Conservation (phyloP, 2,329 filamentous ascomycete genomes). For the Monascus ruber region DNA sequence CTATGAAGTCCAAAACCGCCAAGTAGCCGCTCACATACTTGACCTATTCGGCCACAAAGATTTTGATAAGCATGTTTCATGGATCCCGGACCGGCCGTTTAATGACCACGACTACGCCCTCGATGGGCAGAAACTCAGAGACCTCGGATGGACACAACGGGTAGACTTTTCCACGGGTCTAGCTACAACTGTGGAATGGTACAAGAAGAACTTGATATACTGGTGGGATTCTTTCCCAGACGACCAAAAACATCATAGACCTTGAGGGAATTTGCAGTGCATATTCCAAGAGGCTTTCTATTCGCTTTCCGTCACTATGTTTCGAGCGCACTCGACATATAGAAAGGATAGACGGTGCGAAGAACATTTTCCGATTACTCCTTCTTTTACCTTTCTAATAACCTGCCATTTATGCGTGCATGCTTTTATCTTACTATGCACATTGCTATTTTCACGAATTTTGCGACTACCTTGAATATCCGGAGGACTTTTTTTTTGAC, state of each 20-base stretch:
- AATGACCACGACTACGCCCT: slow-evolving; percentile 65
- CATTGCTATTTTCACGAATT: too few species aligned
- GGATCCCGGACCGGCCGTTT: slow-evolving; percentile 67
- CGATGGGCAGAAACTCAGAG: slow-evolving; percentile 55
- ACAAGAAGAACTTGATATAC: slow-evolving; percentile 23
- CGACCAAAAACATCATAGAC: neutral
- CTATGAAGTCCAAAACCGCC: slow-evolving; percentile 65
- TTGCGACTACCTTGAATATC: too few species aligned
- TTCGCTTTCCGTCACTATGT: too few species aligned
- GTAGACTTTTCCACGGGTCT: slow-evolving; percentile 55
- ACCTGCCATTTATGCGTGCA: too few species aligned
- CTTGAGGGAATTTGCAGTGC: too few species aligned
- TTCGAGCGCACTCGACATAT: too few species aligned
- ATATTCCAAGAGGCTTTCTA: too few species aligned
- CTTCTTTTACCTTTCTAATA: too few species aligned
- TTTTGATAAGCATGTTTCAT: slow-evolving; percentile 56
- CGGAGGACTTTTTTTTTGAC: too few species aligned
- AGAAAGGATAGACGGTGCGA: too few species aligned
- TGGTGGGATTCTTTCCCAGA: neutral
- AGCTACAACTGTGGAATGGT: slow-evolving; percentile 57
- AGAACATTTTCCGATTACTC: too few species aligned
- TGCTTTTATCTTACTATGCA: too few species aligned
- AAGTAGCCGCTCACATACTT: slow-evolving; percentile 56
- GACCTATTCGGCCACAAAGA: slow-evolving; percentile 46
- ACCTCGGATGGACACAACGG: slow-evolving; percentile 59